Evolutionary conservation across 805 yeast species (phyloP), one percentile per base, ranked within the genome.

Genomic region (Kodamaea nitidulidarum): DNA sequence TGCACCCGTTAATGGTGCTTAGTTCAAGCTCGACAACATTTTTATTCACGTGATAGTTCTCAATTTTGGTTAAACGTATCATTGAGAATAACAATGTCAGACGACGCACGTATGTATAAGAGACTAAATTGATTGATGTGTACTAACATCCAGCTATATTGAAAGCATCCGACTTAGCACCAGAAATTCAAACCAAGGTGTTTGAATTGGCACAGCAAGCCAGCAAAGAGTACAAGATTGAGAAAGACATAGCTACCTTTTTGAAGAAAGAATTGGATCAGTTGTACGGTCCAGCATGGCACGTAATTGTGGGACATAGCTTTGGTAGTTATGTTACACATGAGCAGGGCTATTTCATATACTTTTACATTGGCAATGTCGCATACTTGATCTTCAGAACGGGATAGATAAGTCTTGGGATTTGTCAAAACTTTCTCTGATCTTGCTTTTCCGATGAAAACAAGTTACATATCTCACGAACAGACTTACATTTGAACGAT

Each of bases 271-370:
- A 73, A 46, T 58, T 84, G 58, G 93, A 84, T 55, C 70, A 72
- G 34, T 58, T 68, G 33, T 75, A 70, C 43, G 91, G 90, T 0
- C 73, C 79, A 20, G 76, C 86, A 28, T 85, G 93, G 95, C 91
- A 85, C 56, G 86, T 82, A 2, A 73, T 85, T 36, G 88, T 83
- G 38, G 95, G 93, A 8, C 81, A 77, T 57, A 80, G 80, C 50
- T 85, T 84, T 60, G 91, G 93, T 3, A 75, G 84, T 35, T 83
- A 80, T 55, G 88, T 85, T 14, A 81, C 90, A 9, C 93, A 85
- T 54, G 86, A 84, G 58, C 78, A 78, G 48, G 90, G 88, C 1
- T 71, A 69, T 50, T 85, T 85, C 52, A 66, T 79, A 9, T 84
- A 85, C 53, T 82, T 79, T 52, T 84, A 83, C 62, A 69, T 82